Percentiles rank a stretch among this genome's conserved stretches.
phyloP scores from a whole-genome alignment of 2,329 filamentous ascomycete species.

The Neoarthrinium moseri region DNA sequence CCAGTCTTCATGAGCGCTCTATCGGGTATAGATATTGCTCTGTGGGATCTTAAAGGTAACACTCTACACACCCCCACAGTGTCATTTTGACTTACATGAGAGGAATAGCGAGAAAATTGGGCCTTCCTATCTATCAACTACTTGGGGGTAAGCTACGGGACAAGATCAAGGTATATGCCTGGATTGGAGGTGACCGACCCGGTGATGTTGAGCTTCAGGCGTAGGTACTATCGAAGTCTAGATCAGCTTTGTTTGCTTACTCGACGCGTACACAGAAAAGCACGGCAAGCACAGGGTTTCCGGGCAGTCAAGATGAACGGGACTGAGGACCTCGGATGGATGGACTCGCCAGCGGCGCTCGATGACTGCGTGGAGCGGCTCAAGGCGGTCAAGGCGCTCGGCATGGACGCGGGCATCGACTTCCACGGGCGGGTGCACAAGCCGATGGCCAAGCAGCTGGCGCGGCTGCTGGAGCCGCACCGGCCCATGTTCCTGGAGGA shows the following conservation, averaged over 20 bases:
- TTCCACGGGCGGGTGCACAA: slow-evolving; percentile 78
- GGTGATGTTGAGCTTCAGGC: slow-evolving; percentile 63
- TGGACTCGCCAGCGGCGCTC: slow-evolving; percentile 67
- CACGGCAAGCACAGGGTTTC: slow-evolving; percentile 60
- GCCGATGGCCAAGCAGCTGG: slow-evolving; percentile 79
- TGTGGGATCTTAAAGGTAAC: slow-evolving; percentile 72
- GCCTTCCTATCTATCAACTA: slow-evolving; percentile 70
- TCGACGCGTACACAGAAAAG: slow-evolving; percentile 38
- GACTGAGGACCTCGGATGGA: slow-evolving; percentile 73
- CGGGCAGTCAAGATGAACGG: slow-evolving; percentile 76
- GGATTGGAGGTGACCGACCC: slow-evolving; percentile 76
- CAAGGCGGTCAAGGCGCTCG: slow-evolving; percentile 65
- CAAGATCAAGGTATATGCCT: slow-evolving; percentile 71
- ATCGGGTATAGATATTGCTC: slow-evolving; percentile 74
- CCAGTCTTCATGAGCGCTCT: slow-evolving; percentile 80
- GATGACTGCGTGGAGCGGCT: slow-evolving; percentile 65
- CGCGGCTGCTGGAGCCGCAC: slow-evolving; percentile 64
- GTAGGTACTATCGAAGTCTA: slow-evolving; percentile 31
- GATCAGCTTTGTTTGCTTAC: neutral
- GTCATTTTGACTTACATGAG: neutral
- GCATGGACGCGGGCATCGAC: slow-evolving; percentile 72
- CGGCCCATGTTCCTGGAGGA: slow-evolving; percentile 76
- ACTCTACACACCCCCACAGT: neutral
- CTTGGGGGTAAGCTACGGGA: slow-evolving; percentile 72
- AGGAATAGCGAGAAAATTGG: slow-evolving; percentile 39